phyloP scores from a whole-genome alignment of 352 stramenopile genomes.

The Stephanocyclus meneghinianus region DNA sequence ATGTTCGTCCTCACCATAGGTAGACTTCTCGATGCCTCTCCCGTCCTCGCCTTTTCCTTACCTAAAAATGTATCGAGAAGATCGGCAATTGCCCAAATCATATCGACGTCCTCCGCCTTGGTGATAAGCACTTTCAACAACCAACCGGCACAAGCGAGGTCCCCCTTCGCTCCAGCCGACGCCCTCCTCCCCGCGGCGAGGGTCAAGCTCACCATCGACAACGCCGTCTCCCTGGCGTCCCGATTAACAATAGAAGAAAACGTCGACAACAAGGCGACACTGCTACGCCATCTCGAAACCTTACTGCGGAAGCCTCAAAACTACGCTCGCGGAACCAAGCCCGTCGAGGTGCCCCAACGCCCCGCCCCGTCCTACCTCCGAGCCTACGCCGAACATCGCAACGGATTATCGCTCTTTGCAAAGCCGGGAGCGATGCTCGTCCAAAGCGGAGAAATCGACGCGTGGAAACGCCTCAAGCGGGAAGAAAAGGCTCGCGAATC shows the following conservation, averaged over 20 bases:
- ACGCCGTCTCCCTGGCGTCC: constrained; percentile 28
- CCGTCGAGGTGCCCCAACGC: constrained; percentile 24
- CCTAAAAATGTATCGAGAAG: not conserved
- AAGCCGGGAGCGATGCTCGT: constrained; percentile 52
- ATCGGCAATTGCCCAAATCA: not conserved
- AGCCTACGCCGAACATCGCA: constrained; percentile 40
- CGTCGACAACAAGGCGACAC: not conserved
- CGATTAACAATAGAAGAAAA: constrained; percentile 10
- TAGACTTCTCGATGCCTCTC: not conserved
- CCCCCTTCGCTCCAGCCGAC: constrained; percentile 52
- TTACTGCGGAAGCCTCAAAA: constrained; percentile 49
- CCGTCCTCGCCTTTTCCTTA: not conserved
- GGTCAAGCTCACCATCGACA: constrained; percentile 49
- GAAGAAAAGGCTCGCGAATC: constrained; percentile 49
- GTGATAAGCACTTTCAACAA: not conserved
- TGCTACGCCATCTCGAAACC: constrained; percentile 33
- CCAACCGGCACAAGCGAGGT: constrained; percentile 8
- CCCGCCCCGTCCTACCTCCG: constrained; percentile 51
- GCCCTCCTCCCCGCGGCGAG: constrained; percentile 49
- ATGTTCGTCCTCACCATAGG: not conserved
- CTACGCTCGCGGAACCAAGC: constrained; percentile 25
- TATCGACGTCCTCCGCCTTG: not conserved
- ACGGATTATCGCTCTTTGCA: constrained; percentile 35
- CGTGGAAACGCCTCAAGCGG: constrained; percentile 61
- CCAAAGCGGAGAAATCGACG: constrained; percentile 58